Percentiles rank a stretch among this genome's conserved stretches.
These are phyloP conservation scores for Fusarium annulatum DNA, from an alignment of 2,329 filamentous ascomycete species.

Conservation along the genomic window DNA sequence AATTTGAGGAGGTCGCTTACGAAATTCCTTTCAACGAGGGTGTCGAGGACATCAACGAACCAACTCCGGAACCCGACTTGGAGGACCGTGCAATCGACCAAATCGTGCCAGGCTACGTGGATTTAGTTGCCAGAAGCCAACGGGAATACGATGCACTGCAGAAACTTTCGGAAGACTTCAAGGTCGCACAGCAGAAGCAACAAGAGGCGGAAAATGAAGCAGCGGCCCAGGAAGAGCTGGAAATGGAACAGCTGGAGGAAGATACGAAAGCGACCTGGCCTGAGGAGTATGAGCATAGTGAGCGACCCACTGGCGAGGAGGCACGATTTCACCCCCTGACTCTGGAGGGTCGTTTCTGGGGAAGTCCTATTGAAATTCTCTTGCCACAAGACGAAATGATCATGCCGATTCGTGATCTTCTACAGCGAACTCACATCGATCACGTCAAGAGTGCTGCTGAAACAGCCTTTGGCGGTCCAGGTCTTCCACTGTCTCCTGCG, in stretches of 20 bases:
- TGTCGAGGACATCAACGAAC: conserved; percentile 39
- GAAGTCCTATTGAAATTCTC: conserved; percentile 77
- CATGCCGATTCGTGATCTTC: conserved; percentile 74
- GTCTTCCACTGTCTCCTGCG: conserved; percentile 80
- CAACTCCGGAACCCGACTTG: background rate
- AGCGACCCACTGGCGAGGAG: conserved; percentile 48
- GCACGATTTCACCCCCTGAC: conserved; percentile 80
- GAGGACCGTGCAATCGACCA: conserved; percentile 40
- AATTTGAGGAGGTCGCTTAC: conserved; percentile 71
- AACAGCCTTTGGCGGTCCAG: conserved; percentile 78
- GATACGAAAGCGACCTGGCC: conserved; percentile 42
- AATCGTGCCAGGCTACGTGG: conserved; percentile 55
- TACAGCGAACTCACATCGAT: conserved; percentile 75
- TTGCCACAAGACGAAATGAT: conserved; percentile 77
- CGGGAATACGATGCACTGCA: conserved; percentile 66
- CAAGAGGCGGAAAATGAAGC: conserved; percentile 43
- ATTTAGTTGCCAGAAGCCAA: conserved; percentile 62
- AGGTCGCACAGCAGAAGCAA: conserved; percentile 55
- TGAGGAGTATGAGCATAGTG: conserved; percentile 48
- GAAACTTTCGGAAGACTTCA: conserved; percentile 68
- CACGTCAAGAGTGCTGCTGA: conserved; percentile 81
- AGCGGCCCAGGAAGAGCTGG: conserved; percentile 52
- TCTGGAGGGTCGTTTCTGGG: conserved; percentile 76
- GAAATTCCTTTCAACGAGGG: conserved; percentile 37
- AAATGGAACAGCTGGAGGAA: conserved; percentile 46